Base-by-base conservation (phyloP, 305 asterid species). In the Coffea humblotiana region DNA sequence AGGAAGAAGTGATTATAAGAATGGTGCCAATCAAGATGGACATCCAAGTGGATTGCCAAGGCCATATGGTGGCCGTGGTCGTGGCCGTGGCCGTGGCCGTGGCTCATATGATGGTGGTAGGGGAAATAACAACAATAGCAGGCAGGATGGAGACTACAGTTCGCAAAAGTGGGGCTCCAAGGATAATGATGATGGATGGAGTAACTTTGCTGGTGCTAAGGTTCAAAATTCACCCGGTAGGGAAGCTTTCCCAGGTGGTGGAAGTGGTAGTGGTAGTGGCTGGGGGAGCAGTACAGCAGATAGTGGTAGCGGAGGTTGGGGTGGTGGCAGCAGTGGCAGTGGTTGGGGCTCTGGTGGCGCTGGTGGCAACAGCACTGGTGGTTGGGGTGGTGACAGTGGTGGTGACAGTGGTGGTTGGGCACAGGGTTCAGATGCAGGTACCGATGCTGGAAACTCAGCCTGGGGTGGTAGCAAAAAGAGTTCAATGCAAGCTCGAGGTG, bases 1-100 rank as follows among this genome's bases (percentile, higher is more conserved):
- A 94, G 98, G 97, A 80, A 90, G 97, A 85, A 91, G 86, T 82
- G 98, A 91, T 82, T 86, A 88, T 86, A 85, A 94, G 83, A 88
- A 86, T 80, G 90, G 93, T 69, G 80, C 79, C 74, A 75, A 64
- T 68, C 92, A 89, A 75, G 95, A 92, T 32, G 95, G 94, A 52
- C 90, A 88, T 81, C 87, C 90, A 16, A 85, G 91, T 82, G 93
- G 97, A 35, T 82, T 88, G 80, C 91, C 97, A 54, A 89, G 94
- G 83, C 90, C 96, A 48, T 82, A 87, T 43, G 90, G 95, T 14
- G 98, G 97, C 0, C 88, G 94, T 11, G 94, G 94, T 0, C 88
- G 92, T 0, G 90, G 92, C 0, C 88, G 90, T 4, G 88, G 90
- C 0, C 86, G 89, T 0, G 94, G 95, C 0, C 83, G 93, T 0